A percentile compares a stretch with the other conserved stretches of the same genome.
Conservation (phyloP, 2,329 filamentous ascomycete species). For the Scedosporium minutisporum region DNA sequence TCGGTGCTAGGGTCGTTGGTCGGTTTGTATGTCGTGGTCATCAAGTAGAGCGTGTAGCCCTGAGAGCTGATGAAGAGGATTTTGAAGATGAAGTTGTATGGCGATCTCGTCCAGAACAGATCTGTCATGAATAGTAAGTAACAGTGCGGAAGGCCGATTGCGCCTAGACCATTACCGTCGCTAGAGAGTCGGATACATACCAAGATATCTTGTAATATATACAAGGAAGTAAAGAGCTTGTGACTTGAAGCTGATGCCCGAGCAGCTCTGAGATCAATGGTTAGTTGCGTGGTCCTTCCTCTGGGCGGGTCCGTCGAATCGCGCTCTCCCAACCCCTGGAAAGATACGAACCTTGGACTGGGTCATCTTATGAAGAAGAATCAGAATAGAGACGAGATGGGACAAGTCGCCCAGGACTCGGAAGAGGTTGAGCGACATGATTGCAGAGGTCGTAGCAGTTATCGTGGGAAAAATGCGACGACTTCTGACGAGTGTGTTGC, state of each 20-base stretch:
- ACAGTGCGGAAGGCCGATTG: neutral
- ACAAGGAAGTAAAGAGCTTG: slow-evolving; percentile 92
- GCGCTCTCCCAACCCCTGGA: neutral
- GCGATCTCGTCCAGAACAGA: slow-evolving; percentile 71
- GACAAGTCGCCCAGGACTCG: slow-evolving; percentile 69
- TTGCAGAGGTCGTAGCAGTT: slow-evolving; percentile 8
- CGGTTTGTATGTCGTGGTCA: slow-evolving; percentile 95
- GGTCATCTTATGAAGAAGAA: slow-evolving; percentile 94
- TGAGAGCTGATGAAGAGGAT: slow-evolving; percentile 86
- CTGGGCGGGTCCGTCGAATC: neutral
- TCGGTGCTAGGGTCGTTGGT: slow-evolving; percentile 96
- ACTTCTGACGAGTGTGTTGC: neutral
- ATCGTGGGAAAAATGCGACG: slow-evolving; percentile 1
- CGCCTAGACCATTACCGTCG: slow-evolving; percentile 9
- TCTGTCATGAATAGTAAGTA: slow-evolving; percentile 38
- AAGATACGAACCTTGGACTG: slow-evolving; percentile 65
- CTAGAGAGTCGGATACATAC: slow-evolving; percentile 30
- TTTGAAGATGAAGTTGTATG: slow-evolving; percentile 95
- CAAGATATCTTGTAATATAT: slow-evolving; percentile 87
- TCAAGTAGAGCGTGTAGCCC: slow-evolving; percentile 92
- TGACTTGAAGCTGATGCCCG: slow-evolving; percentile 97
- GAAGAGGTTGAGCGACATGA: slow-evolving; percentile 48
- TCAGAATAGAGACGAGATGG: slow-evolving; percentile 88
- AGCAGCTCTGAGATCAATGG: slow-evolving; percentile 60
- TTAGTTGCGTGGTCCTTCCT: neutral